Percentiles rank a stretch among this genome's conserved stretches.
These are phyloP conservation scores for Micractinium conductrix DNA, from an alignment of 139 green algal genomes.

Conservation along the genomic window DNA sequence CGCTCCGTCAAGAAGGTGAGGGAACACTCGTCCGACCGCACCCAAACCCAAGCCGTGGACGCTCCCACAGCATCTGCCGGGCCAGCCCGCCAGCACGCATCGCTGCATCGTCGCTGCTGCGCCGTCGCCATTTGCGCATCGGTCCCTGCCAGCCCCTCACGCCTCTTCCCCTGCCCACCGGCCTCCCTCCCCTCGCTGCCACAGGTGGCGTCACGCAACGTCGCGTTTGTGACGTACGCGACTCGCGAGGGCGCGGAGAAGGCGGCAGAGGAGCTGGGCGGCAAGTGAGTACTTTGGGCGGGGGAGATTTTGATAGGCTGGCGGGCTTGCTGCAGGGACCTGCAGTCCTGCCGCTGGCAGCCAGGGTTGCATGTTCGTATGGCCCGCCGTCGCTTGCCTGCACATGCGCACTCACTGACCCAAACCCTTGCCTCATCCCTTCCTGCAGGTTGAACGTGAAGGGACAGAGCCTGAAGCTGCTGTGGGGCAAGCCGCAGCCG, in stretches of 20 bases:
- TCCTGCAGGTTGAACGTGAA: slow-evolving; percentile 81
- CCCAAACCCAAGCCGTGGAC: no score
- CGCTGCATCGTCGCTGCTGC: no score
- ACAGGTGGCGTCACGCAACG: slow-evolving; percentile 68
- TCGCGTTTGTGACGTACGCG: slow-evolving; percentile 89
- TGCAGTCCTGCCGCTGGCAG: background rate
- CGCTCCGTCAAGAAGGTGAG: slow-evolving; percentile 38
- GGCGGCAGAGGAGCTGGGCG: slow-evolving; percentile 79
- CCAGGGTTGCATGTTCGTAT: background rate
- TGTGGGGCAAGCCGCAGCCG: slow-evolving; percentile 89
- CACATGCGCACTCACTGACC: background rate
- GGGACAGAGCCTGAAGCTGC: slow-evolving; percentile 79
- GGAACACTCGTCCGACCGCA: no score
- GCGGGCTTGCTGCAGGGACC: no score
- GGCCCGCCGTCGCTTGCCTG: background rate
- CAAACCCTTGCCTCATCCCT: background rate
- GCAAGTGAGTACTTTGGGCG: slow-evolving; percentile 41
- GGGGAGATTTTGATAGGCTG: no score
- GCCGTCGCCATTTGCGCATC: no score
- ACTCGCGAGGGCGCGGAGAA: slow-evolving; percentile 82
- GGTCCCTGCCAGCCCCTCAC: no score
- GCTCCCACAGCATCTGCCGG: no score
- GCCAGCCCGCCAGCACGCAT: no score
- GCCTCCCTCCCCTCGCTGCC: no score
- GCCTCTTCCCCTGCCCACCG: no score